Evolutionary conservation across 2,329 filamentous ascomycete species (phyloP).

Genomic region (Phialophora verrucosa): DNA sequence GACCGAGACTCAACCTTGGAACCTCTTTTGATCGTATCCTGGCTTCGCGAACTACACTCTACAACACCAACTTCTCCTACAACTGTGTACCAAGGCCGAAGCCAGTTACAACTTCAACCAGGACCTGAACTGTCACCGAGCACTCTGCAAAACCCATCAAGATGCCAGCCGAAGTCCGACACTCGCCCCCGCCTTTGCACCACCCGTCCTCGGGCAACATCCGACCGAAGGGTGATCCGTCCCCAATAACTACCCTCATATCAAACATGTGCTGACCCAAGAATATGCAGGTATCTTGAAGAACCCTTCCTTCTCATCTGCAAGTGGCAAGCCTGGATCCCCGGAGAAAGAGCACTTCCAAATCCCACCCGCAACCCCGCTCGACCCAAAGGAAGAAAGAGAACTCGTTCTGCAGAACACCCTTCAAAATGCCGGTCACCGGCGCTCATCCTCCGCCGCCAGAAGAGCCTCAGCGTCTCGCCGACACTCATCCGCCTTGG

Average conservation of each 20-base stretch:
- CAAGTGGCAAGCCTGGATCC: constrained; percentile 43
- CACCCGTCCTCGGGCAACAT: constrained; percentile 46
- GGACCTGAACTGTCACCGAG: neutral
- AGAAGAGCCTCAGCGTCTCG: constrained; percentile 69
- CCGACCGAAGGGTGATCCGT: constrained; percentile 49
- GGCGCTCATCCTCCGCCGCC: constrained; percentile 77
- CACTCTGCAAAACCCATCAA: constrained; percentile 13
- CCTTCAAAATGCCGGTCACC: constrained; percentile 87
- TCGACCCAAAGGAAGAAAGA: constrained; percentile 67
- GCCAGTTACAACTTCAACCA: neutral
- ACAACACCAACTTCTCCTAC: neutral
- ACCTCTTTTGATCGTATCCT: constrained; percentile 1
- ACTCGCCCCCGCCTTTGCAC: constrained; percentile 37
- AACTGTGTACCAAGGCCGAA: neutral
- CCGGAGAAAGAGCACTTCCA: constrained; percentile 43
- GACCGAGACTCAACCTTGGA: constrained; percentile 3
- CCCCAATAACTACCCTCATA: neutral
- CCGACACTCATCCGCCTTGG: constrained; percentile 66
- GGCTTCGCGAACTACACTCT: neutral
- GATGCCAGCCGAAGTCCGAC: constrained; percentile 38
- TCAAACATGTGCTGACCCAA: constrained; percentile 1
- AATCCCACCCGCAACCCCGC: constrained; percentile 48
- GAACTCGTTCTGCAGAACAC: constrained; percentile 95
- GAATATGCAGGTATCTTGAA: constrained; percentile 81
- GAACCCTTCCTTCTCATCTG: constrained; percentile 71